Conservation (phyloP, 2,329 filamentous ascomycete species). For the Beauveria medogensis region DNA sequence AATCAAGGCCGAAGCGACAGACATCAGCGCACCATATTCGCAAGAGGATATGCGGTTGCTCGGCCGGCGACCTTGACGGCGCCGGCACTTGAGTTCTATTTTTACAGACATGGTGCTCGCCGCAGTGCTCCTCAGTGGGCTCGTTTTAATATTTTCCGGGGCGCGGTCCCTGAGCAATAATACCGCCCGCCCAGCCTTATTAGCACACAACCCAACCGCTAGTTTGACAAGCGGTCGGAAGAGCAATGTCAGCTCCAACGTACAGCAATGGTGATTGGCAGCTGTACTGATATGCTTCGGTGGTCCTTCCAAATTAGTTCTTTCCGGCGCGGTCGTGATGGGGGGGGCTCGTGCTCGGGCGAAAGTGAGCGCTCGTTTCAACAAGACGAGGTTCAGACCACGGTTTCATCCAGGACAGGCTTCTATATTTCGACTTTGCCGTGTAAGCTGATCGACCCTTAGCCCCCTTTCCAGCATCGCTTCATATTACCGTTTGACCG, state of each 20-base stretch:
- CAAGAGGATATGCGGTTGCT: not conserved
- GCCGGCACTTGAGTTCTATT: not conserved
- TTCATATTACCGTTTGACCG: not conserved
- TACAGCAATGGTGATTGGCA: not conserved
- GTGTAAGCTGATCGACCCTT: not conserved
- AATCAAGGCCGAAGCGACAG: not conserved
- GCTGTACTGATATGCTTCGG: not conserved
- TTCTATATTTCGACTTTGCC: not conserved
- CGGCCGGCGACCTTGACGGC: not conserved
- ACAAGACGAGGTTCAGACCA: not conserved
- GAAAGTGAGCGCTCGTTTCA: constrained; percentile 3
- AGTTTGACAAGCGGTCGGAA: not conserved
- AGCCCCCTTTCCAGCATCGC: not conserved
- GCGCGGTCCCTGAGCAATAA: not conserved
- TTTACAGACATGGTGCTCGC: not conserved
- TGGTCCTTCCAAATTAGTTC: not conserved
- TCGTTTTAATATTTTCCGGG: not conserved
- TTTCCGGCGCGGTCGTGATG: not conserved
- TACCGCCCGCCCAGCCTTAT: not conserved
- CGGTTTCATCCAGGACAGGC: not conserved
- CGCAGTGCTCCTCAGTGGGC: not conserved
- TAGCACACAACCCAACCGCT: too few relatives aligned
- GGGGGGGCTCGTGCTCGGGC: not conserved
- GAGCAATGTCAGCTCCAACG: not conserved
- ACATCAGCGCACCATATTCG: not conserved